These are phyloP conservation scores for Xylaria sp. DNA, from an alignment of 2,329 filamentous ascomycete genomes.

Conservation along the genomic window DNA sequence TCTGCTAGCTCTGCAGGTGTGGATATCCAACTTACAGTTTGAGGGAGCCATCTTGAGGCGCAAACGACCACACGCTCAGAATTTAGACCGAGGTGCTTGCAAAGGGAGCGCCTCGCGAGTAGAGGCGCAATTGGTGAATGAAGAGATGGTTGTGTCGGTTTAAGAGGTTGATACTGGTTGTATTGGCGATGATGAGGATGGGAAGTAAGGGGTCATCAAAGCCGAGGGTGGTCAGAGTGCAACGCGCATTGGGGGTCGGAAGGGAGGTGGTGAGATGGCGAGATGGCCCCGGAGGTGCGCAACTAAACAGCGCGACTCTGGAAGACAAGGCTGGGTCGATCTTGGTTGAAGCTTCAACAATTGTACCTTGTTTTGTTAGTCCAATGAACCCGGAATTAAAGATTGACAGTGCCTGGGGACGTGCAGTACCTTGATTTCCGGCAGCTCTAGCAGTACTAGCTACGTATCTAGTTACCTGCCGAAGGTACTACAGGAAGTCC, in stretches of 20 bases:
- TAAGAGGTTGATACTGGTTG: neutral
- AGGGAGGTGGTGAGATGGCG: neutral
- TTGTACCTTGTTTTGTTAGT: slow-evolving; percentile 1
- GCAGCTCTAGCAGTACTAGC: neutral
- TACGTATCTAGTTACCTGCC: neutral
- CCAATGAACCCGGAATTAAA: slow-evolving; percentile 8
- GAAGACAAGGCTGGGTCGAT: slow-evolving; percentile 23
- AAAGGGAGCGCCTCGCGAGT: neutral
- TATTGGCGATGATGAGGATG: slow-evolving; percentile 8
- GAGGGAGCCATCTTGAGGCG: slow-evolving; percentile 46
- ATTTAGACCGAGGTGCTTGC: slow-evolving; percentile 13
- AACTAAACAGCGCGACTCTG: slow-evolving; percentile 8
- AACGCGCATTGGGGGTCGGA: slow-evolving; percentile 24
- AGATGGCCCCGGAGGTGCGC: slow-evolving; percentile 16
- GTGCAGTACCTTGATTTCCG: neutral
- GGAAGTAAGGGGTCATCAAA: slow-evolving; percentile 2
- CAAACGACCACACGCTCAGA: slow-evolving; percentile 13
- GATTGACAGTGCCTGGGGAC: neutral
- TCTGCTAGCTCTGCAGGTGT: slow-evolving; percentile 14
- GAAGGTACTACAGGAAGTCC: neutral
- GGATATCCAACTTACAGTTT: slow-evolving; percentile 43
- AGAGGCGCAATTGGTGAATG: slow-evolving; percentile 8
- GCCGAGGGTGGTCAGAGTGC: neutral
- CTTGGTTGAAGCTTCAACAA: slow-evolving; percentile 17
- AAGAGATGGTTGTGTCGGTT: neutral